Conservation (phyloP, 2,329 filamentous ascomycete species). For the Mollisia scopiformis region DNA sequence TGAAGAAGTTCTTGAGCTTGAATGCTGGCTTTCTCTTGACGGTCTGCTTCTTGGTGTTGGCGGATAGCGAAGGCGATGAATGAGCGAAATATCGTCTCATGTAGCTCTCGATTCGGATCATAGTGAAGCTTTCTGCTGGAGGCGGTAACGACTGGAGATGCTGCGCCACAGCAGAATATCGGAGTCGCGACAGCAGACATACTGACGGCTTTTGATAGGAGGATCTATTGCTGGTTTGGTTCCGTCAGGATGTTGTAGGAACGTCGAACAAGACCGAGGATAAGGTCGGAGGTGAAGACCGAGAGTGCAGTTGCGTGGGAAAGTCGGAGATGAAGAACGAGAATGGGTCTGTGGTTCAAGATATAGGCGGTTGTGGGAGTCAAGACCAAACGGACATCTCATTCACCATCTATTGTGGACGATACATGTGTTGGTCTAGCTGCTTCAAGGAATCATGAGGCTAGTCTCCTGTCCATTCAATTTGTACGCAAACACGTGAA, state of each 20-base stretch:
- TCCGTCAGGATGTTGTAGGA: background rate
- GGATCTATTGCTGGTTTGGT: background rate
- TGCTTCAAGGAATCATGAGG: background rate
- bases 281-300: background rate
- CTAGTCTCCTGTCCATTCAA: background rate
- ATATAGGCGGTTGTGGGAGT: background rate
- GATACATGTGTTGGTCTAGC: background rate
- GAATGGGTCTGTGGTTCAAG: background rate
- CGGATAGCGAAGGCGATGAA: constrained; percentile 25
- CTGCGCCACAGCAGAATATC: constrained; percentile 29
- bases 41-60: constrained; percentile 13
- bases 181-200: background rate
- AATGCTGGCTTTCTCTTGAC: background rate
- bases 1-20: constrained; percentile 1
- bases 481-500: background rate
- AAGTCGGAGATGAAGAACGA: background rate
- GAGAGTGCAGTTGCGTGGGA: no score
- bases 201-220: background rate
- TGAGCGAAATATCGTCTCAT: constrained; percentile 25
- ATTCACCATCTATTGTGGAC: background rate
- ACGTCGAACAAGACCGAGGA: background rate
- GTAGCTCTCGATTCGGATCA: constrained; percentile 27
- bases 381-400: background rate
- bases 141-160: constrained; percentile 4
- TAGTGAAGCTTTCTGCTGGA: constrained; percentile 19